Evolutionary conservation across 31 red algal species (phyloP).

Genomic region (Asparagopsis taxiformis): DNA sequence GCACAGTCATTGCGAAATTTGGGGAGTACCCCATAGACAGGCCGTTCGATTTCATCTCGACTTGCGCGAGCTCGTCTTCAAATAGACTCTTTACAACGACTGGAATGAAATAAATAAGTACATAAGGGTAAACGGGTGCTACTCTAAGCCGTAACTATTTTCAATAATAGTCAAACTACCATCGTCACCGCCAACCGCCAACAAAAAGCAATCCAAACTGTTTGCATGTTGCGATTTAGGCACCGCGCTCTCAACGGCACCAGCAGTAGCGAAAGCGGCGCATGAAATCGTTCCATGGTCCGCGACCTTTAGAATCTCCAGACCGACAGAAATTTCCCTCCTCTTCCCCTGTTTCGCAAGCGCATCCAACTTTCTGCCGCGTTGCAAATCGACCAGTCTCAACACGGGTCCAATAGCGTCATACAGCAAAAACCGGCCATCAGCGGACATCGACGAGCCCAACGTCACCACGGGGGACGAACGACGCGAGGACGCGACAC

Average conservation of each 20-base stretch:
- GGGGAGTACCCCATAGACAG: too few species aligned
- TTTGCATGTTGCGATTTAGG: not conserved
- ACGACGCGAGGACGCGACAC: not conserved
- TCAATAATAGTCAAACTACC: constrained; percentile 5
- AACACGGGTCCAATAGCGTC: constrained; percentile 14
- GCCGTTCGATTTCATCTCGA: too few species aligned
- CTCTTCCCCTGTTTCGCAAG: not conserved
- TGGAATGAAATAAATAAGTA: not conserved
- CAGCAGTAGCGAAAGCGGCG: constrained; percentile 25
- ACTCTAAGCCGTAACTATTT: not conserved
- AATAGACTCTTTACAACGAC: not conserved
- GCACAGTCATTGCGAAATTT: too few species aligned
- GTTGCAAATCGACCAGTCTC: constrained; percentile 14
- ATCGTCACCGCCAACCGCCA: constrained; percentile 41
- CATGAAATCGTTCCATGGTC: constrained; percentile 7
- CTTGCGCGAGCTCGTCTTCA: too few species aligned
- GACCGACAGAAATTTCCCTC: constrained; percentile 6
- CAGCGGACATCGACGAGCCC: constrained; percentile 7
- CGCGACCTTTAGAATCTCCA: not conserved
- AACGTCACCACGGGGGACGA: not conserved
- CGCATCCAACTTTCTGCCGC: too few species aligned
- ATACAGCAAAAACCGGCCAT: constrained; percentile 27
- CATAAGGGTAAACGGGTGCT: not conserved
- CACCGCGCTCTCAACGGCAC: not conserved
- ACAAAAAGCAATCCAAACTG: not conserved